These are phyloP conservation scores for Stramenopiles sp. DNA, from an alignment of 352 stramenopile species.

Conservation along the genomic window DNA sequence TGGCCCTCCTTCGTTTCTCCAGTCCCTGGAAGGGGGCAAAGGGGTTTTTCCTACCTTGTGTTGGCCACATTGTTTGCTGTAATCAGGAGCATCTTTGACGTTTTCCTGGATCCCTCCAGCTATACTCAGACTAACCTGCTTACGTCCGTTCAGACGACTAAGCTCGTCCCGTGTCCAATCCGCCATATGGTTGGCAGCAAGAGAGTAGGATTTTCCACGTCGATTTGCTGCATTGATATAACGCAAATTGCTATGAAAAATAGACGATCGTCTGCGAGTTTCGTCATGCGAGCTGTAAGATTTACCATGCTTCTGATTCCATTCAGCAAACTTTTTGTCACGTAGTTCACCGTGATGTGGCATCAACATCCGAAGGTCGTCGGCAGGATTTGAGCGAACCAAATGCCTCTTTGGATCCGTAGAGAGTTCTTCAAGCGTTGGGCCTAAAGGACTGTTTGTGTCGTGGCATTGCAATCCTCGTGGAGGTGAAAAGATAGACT, in stretches of 20 bases:
- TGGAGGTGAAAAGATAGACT: slow-evolving; percentile 38
- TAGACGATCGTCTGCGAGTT: slow-evolving; percentile 34
- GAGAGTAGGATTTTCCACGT: slow-evolving; percentile 30
- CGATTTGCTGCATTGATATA: slow-evolving; percentile 61
- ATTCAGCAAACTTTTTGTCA: slow-evolving; percentile 40
- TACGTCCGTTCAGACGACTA: slow-evolving; percentile 31
- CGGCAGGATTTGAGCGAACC: slow-evolving; percentile 15
- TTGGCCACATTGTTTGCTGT: slow-evolving; percentile 30
- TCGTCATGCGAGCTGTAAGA: slow-evolving; percentile 34
- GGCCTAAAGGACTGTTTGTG: slow-evolving; percentile 38
- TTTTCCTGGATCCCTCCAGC: slow-evolving; percentile 18
- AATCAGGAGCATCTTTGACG: slow-evolving; percentile 35
- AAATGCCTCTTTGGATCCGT: slow-evolving; percentile 12
- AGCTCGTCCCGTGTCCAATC: slow-evolving; percentile 49
- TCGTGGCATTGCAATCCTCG: slow-evolving; percentile 31
- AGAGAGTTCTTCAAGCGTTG: slow-evolving; percentile 26
- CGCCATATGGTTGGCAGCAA: slow-evolving; percentile 53
- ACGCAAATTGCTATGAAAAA: slow-evolving; percentile 51
- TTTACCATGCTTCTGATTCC: slow-evolving; percentile 39
- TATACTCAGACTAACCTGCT: slow-evolving; percentile 32
- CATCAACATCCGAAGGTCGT: slow-evolving; percentile 53
- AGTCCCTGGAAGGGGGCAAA: slow-evolving; percentile 50
- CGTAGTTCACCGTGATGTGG: slow-evolving; percentile 39
- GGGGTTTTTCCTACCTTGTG: slow-evolving; percentile 24
- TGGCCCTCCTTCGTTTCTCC: no score